Base-by-base conservation (phyloP, 208 protist genomes). In the Leishmania aethiopica region DNA sequence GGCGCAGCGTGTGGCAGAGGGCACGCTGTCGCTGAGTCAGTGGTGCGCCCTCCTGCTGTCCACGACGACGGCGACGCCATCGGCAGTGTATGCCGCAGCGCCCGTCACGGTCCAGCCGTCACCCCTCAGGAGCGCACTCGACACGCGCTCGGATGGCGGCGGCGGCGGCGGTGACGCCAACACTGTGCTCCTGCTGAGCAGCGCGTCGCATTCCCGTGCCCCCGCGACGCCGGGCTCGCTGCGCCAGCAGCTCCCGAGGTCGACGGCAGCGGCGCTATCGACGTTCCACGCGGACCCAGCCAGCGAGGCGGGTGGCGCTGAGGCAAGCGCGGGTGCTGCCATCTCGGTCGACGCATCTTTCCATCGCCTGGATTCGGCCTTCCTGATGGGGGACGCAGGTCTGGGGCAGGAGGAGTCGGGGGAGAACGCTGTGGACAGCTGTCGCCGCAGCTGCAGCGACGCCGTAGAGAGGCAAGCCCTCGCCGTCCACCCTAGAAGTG, bases 1-100 rank as follows among this genome's bases (percentile, higher is more conserved):
- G 70, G 15, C 62, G n/a, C 84, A 86, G 60, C 67, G 66, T 0
- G 79, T 88, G 66, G 84, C 85, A 40, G 51, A 87, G 15, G 82
- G 85, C 35, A 84, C 82, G 19, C 32, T 93, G 75, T 93, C 90
- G 22, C 81, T 93, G 17, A 88, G 90, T 75, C 90, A 93, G 74
- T 90, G 89, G 83, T 90, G 84, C 70, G 88, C 90, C 5, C 75
- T 93, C 40, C 55, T 93, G 25, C 79, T 93, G 11, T 81, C 88
- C 1, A 92, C 76, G 32, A 66, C 76, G 57, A 47, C 73, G 19
- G 73, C 73, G 35, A 59, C 73, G n/a, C 17, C 73, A 59, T 51
- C 71, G 32, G n/a, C 71, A 25, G 10, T 42, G 47, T 51, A 7
- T 15, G 5, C 47, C 10, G 1, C 71, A 57, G 17, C 42, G 11